Conservation (phyloP, 352 stramenopile genomes). For the Phytophthora parvispora region DNA sequence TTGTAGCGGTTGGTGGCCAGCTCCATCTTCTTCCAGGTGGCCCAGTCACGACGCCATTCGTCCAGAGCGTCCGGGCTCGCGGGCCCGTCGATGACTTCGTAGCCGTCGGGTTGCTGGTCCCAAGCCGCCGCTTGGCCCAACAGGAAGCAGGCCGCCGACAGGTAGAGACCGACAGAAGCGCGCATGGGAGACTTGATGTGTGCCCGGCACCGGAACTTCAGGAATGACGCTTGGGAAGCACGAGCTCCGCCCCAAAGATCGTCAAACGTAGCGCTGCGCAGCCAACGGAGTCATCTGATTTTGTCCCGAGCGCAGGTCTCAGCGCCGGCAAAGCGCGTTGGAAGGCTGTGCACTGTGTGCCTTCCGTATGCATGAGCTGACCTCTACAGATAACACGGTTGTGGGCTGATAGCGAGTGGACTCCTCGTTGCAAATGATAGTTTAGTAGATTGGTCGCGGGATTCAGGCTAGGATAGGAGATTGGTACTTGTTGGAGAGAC, state of each 20-base stretch:
- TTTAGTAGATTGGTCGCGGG: neutral
- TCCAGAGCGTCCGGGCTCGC: constrained; percentile 34
- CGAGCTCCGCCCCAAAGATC: constrained; percentile 19
- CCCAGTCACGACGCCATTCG: constrained; percentile 72
- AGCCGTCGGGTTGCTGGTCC: constrained; percentile 83
- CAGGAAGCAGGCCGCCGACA: constrained; percentile 12
- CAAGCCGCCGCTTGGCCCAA: constrained; percentile 39
- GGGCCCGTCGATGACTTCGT: constrained; percentile 84
- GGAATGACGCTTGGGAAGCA: constrained; percentile 16
- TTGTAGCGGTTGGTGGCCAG: constrained; percentile 75
- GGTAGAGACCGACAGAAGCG: constrained; percentile 2
- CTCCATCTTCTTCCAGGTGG: constrained; percentile 78
- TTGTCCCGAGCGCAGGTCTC: constrained; percentile 4
- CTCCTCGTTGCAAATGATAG: neutral
- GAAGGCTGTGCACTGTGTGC: neutral
- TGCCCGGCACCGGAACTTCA: constrained; percentile 13
- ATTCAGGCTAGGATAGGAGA: neutral
- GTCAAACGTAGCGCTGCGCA: constrained; percentile 21
- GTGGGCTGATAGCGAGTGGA: neutral
- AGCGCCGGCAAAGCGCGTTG: neutral
- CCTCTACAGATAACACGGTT: neutral
- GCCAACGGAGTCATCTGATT: constrained; percentile 24
- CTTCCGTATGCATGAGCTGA: neutral
- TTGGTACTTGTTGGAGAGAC: neutral
- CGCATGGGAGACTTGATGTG: constrained; percentile 26